Evolutionary conservation across 805 yeast genomes (phyloP).

Genomic region (Candida namnaoensis): DNA sequence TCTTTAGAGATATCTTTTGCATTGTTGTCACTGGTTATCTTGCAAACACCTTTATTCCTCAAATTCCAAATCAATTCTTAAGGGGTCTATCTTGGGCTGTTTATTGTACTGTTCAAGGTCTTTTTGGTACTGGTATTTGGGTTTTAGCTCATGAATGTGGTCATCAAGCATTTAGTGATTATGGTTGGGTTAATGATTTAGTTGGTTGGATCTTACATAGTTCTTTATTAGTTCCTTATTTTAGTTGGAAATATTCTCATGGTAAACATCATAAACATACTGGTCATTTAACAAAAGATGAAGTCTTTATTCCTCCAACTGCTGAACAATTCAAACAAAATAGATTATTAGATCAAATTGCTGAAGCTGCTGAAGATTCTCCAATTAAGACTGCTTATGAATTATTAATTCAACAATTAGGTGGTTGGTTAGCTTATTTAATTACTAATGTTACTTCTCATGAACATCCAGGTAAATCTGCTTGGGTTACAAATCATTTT

Average conservation of each 20-base stretch:
- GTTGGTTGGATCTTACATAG: constrained; percentile 85
- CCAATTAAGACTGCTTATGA: constrained; percentile 55
- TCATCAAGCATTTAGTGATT: constrained; percentile 76
- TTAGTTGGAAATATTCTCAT: constrained; percentile 81
- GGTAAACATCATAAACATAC: constrained; percentile 89
- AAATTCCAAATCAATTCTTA: constrained; percentile 29
- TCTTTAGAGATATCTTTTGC: constrained; percentile 53
- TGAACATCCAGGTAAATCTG: constrained; percentile 37
- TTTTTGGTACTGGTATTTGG: constrained; percentile 76
- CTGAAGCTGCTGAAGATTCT: constrained; percentile 63
- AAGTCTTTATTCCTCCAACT: constrained; percentile 75
- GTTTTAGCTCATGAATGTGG: constrained; percentile 90
- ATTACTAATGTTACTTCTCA: constrained; percentile 74
- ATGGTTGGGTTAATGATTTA: constrained; percentile 62
- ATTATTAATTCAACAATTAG: constrained; percentile 60
- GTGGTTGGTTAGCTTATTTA: constrained; percentile 70
- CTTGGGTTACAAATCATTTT: constrained; percentile 55
- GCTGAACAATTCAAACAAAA: constrained; percentile 42
- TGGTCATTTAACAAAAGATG: constrained; percentile 74
- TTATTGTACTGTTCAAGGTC: constrained; percentile 48
- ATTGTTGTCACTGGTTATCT: constrained; percentile 40
- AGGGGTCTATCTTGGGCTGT: constrained; percentile 53
- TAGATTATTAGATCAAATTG: constrained; percentile 29
- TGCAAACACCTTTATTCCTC: constrained; percentile 47
- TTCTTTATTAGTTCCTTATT: constrained; percentile 72